Evolutionary conservation across 768 basidiomycete species (phyloP), one percentile per base, ranked within the genome.

Genomic region (Termitomyces sp.): DNA sequence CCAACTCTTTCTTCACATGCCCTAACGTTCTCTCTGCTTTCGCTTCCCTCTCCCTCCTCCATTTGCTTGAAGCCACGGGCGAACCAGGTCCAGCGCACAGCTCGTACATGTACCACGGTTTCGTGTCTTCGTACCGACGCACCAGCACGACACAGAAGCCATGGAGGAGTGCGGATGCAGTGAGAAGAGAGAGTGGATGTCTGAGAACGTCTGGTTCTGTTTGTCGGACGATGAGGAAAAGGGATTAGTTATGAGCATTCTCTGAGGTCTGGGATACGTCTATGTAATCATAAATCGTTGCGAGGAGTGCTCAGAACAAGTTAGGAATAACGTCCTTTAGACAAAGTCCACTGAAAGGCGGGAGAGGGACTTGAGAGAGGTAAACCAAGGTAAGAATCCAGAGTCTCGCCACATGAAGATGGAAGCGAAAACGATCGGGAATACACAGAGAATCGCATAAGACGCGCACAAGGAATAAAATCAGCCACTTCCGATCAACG

Each of bases 201-300:
- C 71, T 75, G 54, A 84, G 66, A 46, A 84, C 70, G 53, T 84
- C 82, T 4, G 79, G 76, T 59, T 82, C 86, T 86, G 49, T 18
- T 56, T 22, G 24, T 47, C 5, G 8, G 16, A 36, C 9, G 20
- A n/a, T 6, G 33, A 13, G 22, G 28, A 2, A 56, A 13, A 2
- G 14, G 6, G 24, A 35, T 14, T 9, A 16, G 35, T 26, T 40
- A 40, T 28, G n/a, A 26, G 14, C 9, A 22, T 50, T 12, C 13
- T 16, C 18, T 35, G 18, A n/a, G 28, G 16, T 46, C 16, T 28
- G n/a, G 5, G 22, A n/a, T n/a, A n/a, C n/a, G n/a, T n/a, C n/a
- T n/a, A n/a, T n/a, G n/a, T n/a, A n/a, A n/a, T n/a, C 6, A n/a
- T n/a, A 49, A 48, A 12, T 6, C 26, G 2, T 28, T 13, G 42